Percentiles rank a stretch among this genome's conserved stretches.
Evolutionary conservation across 202 grass and related monocot species (phyloP).

Genomic region (Panicum hallii): DNA sequence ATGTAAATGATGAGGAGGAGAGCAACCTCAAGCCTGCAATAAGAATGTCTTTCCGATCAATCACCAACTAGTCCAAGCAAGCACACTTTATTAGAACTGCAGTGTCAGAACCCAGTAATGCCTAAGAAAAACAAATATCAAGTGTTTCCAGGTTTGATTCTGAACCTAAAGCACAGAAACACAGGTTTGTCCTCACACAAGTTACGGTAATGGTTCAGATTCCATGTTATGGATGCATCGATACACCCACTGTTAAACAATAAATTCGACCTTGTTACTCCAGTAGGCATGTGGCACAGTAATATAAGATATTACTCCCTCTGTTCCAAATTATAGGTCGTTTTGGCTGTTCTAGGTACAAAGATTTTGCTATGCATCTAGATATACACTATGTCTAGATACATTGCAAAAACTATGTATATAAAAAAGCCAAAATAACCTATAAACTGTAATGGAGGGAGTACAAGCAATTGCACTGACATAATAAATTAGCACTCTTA

Average conservation of each 20-base stretch:
- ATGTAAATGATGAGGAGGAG: conserved; percentile 91
- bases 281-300: background rate
- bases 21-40: conserved; percentile 91
- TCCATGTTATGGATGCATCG: conserved; percentile 1
- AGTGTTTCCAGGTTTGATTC: background rate
- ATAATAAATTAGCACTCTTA: background rate
- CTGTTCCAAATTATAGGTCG: too few relatives aligned
- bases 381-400: too few relatives aligned
- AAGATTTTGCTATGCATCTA: too few relatives aligned
- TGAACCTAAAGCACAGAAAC: conserved; percentile 8
- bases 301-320: background rate
- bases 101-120: background rate
- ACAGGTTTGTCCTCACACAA: background rate
- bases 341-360: too few relatives aligned
- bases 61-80: conserved; percentile 31
- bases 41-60: conserved; percentile 44
- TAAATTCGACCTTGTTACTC: background rate
- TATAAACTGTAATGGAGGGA: too few relatives aligned
- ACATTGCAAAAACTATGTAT: too few relatives aligned
- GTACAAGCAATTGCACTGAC: background rate
- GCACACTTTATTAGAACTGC: conserved; percentile 6
- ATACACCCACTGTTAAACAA: background rate
- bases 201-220: background rate
- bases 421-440: too few relatives aligned
- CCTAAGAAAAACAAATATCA: background rate